Evolutionary conservation across 192 early-diverging fungal species (phyloP).

Genomic region (Linnemannia exigua): DNA sequence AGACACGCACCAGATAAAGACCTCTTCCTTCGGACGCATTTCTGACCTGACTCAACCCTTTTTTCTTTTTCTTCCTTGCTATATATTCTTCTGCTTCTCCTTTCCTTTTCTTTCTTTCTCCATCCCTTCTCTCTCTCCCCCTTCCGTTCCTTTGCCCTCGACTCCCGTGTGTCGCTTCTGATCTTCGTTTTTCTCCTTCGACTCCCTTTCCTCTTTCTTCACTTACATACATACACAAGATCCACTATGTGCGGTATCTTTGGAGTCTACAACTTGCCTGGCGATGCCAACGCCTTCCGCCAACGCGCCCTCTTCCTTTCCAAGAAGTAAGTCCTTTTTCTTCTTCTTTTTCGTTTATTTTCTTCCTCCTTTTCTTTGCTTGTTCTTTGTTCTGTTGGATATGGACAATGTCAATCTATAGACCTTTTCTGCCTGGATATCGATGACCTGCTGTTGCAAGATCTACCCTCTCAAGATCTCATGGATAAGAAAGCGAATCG

Average conservation of each 20-base stretch:
- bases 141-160: background rate
- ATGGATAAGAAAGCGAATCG: background rate
- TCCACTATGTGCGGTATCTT: conserved; percentile 98
- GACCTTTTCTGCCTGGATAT: background rate
- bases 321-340: conserved; percentile 75
- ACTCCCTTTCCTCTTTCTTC: background rate
- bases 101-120: background rate
- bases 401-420: background rate
- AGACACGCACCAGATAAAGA: background rate
- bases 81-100: background rate
- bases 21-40: background rate
- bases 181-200: background rate
- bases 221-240: conserved; percentile 9
- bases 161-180: background rate
- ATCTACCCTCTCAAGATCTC: background rate
- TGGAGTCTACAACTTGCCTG: conserved; percentile 90
- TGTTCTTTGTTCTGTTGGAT: background rate
- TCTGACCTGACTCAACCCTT: background rate
- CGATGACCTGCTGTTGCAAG: background rate
- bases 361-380: background rate
- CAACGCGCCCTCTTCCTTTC: conserved; percentile 88
- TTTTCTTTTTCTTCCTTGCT: background rate
- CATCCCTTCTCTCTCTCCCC: too few species aligned
- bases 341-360: background rate
- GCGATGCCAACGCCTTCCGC: conserved; percentile 82